Evolutionary conservation across 129 eudicot genomes (phyloP).

Genomic region (Pulicaria dysenterica): DNA sequence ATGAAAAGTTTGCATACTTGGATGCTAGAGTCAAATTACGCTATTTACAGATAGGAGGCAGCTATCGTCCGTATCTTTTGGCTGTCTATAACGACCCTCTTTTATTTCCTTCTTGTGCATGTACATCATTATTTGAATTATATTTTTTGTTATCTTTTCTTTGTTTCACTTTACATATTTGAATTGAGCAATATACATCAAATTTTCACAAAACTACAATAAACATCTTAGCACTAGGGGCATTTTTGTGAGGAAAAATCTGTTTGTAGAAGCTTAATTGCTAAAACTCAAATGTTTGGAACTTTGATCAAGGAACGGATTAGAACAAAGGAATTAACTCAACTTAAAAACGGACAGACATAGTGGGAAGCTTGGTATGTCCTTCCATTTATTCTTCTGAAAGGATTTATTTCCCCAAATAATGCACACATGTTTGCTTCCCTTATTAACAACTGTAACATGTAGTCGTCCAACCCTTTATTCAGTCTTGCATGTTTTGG

Average conservation of each 20-base stretch:
- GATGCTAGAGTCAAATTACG: not conserved
- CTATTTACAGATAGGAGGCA: not conserved
- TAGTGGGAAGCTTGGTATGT: too few species aligned
- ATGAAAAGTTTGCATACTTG: not conserved
- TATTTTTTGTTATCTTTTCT: not conserved
- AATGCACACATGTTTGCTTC: too few species aligned
- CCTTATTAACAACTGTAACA: too few species aligned
- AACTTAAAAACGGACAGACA: too few species aligned
- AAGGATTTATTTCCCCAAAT: too few species aligned
- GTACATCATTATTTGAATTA: not conserved
- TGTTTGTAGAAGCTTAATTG: too few species aligned
- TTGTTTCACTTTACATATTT: conserved; percentile 24
- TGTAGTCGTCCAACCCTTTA: too few species aligned
- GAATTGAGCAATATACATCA: conserved; percentile 22
- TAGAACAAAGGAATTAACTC: too few species aligned
- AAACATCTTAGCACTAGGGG: conserved; percentile 24
- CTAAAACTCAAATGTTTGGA: too few species aligned
- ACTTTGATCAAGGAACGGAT: too few species aligned
- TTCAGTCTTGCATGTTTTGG: too few species aligned
- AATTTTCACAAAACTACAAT: conserved; percentile 6
- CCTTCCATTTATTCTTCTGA: too few species aligned
- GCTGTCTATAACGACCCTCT: not conserved
- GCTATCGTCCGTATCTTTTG: not conserved
- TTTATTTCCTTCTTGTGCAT: not conserved
- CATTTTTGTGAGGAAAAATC: not conserved